Percentiles rank a stretch among this genome's conserved stretches.
Evolutionary conservation across 2,329 filamentous ascomycete species (phyloP).

Genomic region (Ceratocystis diversiconidia): DNA sequence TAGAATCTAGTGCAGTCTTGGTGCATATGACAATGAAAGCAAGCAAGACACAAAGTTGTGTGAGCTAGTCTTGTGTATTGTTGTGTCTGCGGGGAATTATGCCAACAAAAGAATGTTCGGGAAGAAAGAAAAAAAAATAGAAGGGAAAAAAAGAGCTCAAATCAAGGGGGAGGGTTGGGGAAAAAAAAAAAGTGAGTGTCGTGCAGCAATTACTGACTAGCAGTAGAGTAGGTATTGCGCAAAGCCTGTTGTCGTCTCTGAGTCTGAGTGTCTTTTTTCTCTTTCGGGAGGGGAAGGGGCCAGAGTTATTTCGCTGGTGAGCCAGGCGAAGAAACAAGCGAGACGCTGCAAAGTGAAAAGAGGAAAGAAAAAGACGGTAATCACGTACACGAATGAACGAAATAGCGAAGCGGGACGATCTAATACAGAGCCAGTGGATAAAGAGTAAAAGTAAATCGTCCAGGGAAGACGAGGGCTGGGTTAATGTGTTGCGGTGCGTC

Average conservation of each 20-base stretch:
- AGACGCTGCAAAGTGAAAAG: neutral
- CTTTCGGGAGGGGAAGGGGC: neutral
- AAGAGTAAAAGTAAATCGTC: neutral
- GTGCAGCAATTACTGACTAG: constrained; percentile 6
- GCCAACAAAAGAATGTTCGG: neutral
- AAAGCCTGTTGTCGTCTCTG: constrained; percentile 2
- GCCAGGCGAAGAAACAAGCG: constrained; percentile 8
- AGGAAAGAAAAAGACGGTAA: neutral
- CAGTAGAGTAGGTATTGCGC: constrained; percentile 2
- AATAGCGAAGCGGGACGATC: constrained; percentile 1
- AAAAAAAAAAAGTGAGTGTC: constrained; percentile 1
- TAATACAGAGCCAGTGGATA: neutral
- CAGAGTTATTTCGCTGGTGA: constrained; percentile 5
- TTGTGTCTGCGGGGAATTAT: constrained; percentile 1
- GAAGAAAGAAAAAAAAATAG: constrained; percentile 2
- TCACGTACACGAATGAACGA: neutral
- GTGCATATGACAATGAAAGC: neutral
- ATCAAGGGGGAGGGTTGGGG: neutral
- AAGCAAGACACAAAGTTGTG: neutral
- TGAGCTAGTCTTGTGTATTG: neutral
- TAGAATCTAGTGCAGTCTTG: neutral
- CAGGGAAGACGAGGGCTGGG: neutral
- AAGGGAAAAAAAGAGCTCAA: neutral
- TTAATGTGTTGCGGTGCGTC: neutral
- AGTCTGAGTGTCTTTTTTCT: neutral